phyloP scores from a whole-genome alignment of 2,329 filamentous ascomycete genomes.

The Diplodia mutila region DNA sequence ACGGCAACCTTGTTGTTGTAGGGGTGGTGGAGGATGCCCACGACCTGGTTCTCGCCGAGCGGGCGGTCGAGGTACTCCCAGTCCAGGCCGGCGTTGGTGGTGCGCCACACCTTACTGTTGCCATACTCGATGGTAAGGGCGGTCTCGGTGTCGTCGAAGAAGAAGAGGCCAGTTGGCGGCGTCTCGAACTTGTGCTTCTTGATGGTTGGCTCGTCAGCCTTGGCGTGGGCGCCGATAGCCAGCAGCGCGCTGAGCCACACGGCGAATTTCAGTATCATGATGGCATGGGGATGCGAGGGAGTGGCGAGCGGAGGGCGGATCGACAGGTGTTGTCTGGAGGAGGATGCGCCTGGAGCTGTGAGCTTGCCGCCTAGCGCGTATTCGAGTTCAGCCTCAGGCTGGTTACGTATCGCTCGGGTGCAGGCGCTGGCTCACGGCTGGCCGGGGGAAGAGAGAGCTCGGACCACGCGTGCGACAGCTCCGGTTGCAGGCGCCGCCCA shows the following conservation, averaged over 20 bases:
- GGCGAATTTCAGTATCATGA: constrained; percentile 27
- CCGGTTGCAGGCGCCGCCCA: constrained; percentile 14
- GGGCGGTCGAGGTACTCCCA: constrained; percentile 72
- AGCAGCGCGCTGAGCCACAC: constrained; percentile 51
- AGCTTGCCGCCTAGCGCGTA: constrained; percentile 25
- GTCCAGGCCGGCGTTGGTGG: constrained; percentile 75
- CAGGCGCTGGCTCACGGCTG: too few species aligned
- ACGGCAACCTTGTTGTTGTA: constrained; percentile 80
- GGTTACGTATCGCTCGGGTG: constrained; percentile 21
- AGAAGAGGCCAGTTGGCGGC: constrained; percentile 67
- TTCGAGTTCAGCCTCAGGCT: constrained; percentile 22
- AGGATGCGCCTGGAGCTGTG: constrained; percentile 22
- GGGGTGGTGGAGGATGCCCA: constrained; percentile 73
- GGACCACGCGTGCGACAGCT: not conserved
- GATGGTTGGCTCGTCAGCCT: constrained; percentile 65
- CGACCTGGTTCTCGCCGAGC: constrained; percentile 61
- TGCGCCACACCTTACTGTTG: constrained; percentile 72
- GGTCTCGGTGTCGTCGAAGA: constrained; percentile 87
- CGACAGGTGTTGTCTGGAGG: constrained; percentile 11
- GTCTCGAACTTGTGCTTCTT: constrained; percentile 66
- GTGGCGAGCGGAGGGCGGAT: not conserved
- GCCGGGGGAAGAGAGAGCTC: not conserved
- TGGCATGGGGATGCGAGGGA: constrained; percentile 15
- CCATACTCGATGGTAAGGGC: constrained; percentile 73
- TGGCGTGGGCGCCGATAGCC: constrained; percentile 50